Conservation (phyloP, 495 filamentous ascomycete species). For the Geopyxis carbonaria region DNA sequence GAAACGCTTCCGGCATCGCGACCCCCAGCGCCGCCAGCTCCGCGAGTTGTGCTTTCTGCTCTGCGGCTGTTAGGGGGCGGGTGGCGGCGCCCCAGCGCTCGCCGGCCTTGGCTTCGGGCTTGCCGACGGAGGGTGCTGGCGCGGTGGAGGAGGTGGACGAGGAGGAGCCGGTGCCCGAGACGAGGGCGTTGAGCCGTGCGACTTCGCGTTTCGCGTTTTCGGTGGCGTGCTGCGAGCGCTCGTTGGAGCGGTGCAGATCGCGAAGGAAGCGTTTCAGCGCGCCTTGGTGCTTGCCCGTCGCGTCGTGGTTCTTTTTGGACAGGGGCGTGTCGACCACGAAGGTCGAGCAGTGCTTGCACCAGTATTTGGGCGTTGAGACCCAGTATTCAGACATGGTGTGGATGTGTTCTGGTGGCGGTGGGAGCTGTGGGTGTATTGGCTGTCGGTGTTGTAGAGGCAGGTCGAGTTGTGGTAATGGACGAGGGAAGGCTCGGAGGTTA, state of each 20-base stretch:
- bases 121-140: conserved; percentile 19
- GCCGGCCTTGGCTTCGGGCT: not conserved
- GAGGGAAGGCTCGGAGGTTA: not conserved
- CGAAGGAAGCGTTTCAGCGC: conserved; percentile 78
- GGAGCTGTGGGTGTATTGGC: not conserved
- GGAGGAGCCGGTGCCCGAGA: conserved; percentile 26
- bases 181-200: conserved; percentile 63
- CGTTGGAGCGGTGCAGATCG: conserved; percentile 66
- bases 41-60: conserved; percentile 67
- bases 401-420: not conserved
- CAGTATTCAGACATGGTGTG: conserved; percentile 82
- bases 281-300: conserved; percentile 72
- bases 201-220: conserved; percentile 73
- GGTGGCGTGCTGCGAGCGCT: conserved; percentile 58
- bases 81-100: conserved; percentile 6
- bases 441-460: not conserved
- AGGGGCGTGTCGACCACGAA: conserved; percentile 86
- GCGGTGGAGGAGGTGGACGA: conserved; percentile 7
- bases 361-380: conserved; percentile 95
- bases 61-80: conserved; percentile 36
- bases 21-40: conserved; percentile 82
- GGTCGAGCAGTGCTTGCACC: conserved; percentile 92
- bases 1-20: conserved; percentile 60
- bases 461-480: too few species aligned
- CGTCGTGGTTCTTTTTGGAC: conserved; percentile 78